Base-by-base conservation (phyloP, 257 asterid species). In the Solanum pinnatisectum region DNA sequence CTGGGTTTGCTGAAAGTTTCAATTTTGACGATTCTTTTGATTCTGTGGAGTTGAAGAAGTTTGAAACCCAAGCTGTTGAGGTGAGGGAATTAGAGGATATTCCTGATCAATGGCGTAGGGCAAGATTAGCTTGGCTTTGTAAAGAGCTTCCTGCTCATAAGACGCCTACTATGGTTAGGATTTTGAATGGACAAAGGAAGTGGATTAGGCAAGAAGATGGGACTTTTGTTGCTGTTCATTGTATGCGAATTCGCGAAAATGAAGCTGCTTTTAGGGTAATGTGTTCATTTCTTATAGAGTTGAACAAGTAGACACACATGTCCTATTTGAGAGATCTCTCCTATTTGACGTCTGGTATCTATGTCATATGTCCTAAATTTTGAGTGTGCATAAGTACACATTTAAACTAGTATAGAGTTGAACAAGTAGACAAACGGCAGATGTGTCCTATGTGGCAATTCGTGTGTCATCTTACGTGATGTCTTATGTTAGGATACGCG, bases 91-190 rank as follows among this genome's bases (percentile, higher is more conserved):
- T 97, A 44, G 98, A 95, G 8, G 99, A 96, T 79, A 93, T 97
- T 14, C 99, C 99, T 46, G 99, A 96, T 59, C 95, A 94, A 92
- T 97, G 99, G 99, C 94, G 98, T 88, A 92, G 99, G 88, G 88
- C 99, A 79, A 95, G 90, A 90, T 88, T 97, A 92, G 99, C 98
- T 86, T 96, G 99, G 99, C 96, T 97, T 37, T 97, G 99, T 93
- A 97, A 97, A 91, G 98, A 94, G 90, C 96, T 97, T 67, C 98
- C 99, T 68, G 93, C 95, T 88, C 96, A 96, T 85, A 95, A 92
- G 88, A 91, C 92, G 13, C 90, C 92, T 44, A 91, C 98, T 8
- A 89, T 93, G 77, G 84, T 89, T 84, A 96, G 99, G 65, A 91
- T 96, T 88, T 96, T 97, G 86, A 96, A 95, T 90, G 98, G 98